Conservation (phyloP, 2,329 filamentous ascomycete genomes). For the Ceratocystis harringtonii region DNA sequence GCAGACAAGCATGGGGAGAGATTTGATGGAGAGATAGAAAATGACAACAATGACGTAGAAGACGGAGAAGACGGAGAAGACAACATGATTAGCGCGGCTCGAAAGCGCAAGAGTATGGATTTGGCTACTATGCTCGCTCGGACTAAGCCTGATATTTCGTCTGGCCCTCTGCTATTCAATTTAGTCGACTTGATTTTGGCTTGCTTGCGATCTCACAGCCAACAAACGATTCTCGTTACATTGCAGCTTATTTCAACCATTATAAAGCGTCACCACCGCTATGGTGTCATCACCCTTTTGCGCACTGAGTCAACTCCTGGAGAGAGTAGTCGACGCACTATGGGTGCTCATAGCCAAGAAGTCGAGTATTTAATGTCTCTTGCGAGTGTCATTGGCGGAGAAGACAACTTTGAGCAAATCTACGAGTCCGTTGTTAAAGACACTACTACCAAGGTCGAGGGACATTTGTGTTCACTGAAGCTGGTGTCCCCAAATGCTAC, state of each 20-base stretch:
- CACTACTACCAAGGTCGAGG: conserved; percentile 51
- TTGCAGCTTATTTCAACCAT: conserved; percentile 77
- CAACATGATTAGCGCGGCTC: conserved; percentile 49
- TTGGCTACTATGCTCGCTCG: conserved; percentile 65
- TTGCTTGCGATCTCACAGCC: conserved; percentile 67
- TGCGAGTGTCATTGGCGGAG: conserved; percentile 52
- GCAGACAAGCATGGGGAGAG: neutral
- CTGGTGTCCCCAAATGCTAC: conserved; percentile 48
- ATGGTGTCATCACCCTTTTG: conserved; percentile 64
- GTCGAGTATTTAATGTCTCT: conserved; percentile 55
- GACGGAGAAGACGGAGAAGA: conserved; percentile 7
- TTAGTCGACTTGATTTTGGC: conserved; percentile 80
- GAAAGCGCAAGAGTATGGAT: conserved; percentile 78
- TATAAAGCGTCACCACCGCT: conserved; percentile 72
- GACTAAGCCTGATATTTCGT: conserved; percentile 37
- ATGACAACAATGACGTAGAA: neutral
- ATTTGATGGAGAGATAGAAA: neutral
- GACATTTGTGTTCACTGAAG: conserved; percentile 56
- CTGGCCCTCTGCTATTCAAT: conserved; percentile 79
- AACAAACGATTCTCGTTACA: conserved; percentile 80
- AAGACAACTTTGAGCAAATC: conserved; percentile 54
- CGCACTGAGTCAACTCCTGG: conserved; percentile 41
- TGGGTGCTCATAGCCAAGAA: conserved; percentile 61
- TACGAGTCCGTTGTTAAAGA: conserved; percentile 62
- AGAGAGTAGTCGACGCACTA: conserved; percentile 47